Percentiles rank a stretch among this genome's conserved stretches.
These are phyloP conservation scores for Aspergillus steynii DNA, from an alignment of 495 filamentous ascomycete genomes.

Conservation along the genomic window DNA sequence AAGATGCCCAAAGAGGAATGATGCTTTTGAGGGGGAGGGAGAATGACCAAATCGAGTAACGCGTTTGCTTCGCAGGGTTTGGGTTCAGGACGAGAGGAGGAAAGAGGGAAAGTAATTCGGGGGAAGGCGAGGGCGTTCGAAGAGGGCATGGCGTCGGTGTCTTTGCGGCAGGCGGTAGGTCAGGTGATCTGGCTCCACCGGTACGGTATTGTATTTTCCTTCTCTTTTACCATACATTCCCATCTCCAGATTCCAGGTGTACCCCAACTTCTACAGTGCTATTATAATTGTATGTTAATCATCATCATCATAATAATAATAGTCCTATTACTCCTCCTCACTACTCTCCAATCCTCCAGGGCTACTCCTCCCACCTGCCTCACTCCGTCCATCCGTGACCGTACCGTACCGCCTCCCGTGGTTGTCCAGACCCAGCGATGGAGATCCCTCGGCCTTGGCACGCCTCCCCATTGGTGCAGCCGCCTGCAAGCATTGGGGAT, in stretches of 20 bases:
- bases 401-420: background rate
- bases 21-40: conserved; percentile 41
- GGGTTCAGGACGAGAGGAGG: conserved; percentile 32
- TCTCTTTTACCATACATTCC: background rate
- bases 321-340: background rate
- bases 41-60: conserved; percentile 56
- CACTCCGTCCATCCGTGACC: background rate
- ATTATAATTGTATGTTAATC: no score
- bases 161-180: conserved; percentile 43
- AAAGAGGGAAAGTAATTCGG: conserved; percentile 29
- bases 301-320: no score
- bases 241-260: no score
- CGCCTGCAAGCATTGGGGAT: conserved; percentile 17
- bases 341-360: no score
- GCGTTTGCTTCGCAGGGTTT: conserved; percentile 51
- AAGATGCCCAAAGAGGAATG: conserved; percentile 51
- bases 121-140: conserved; percentile 33
- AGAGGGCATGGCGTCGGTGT: conserved; percentile 44
- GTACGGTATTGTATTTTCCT: background rate
- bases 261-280: background rate
- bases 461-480: conserved; percentile 18
- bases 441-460: conserved; percentile 19
- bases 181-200: conserved; percentile 23
- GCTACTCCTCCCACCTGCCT: background rate
- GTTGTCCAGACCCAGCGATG: conserved; percentile 26